Evolutionary conservation across 2,329 filamentous ascomycete genomes (phyloP).

Genomic region (Colletotrichum cereale): DNA sequence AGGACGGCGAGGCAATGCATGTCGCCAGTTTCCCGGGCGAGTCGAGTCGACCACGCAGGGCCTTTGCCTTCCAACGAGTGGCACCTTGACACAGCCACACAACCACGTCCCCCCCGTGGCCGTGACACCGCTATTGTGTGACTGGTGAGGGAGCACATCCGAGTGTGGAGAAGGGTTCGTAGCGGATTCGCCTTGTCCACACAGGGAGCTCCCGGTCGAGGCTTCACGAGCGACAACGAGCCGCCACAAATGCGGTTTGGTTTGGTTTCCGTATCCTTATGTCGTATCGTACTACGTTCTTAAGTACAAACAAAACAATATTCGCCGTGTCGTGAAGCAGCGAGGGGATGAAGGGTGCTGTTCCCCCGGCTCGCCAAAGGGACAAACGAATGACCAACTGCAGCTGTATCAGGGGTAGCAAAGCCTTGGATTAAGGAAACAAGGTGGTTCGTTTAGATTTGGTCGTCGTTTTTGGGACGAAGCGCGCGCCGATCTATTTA

Average conservation of each 20-base stretch:
- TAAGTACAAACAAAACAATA: background rate
- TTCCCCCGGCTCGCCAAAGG: background rate
- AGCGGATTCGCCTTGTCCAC: constrained; percentile 20
- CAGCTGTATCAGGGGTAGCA: constrained; percentile 3
- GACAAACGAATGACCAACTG: background rate
- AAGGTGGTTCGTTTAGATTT: constrained; percentile 18
- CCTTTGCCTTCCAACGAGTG: background rate
- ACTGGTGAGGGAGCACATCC: background rate
- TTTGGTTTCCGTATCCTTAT: background rate
- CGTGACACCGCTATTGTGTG: constrained; percentile 6
- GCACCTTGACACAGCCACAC: constrained; percentile 28
- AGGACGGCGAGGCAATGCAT: background rate
- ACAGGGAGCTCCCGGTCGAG: constrained; percentile 10
- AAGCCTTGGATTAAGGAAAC: constrained; percentile 15
- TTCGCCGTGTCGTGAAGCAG: background rate
- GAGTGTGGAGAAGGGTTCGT: constrained; percentile 23
- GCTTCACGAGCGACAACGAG: constrained; percentile 6
- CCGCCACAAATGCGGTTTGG: background rate
- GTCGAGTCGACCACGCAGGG: background rate
- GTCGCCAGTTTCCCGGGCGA: background rate
- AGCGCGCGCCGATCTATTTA: constrained; percentile 40
- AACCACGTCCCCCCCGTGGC: constrained; percentile 25
- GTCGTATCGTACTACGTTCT: background rate
- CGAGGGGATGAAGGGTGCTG: constrained; percentile 1
- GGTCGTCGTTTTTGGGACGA: constrained; percentile 29